phyloP scores from a whole-genome alignment of 257 asterid species.

The Solanum bulbocastanum region DNA sequence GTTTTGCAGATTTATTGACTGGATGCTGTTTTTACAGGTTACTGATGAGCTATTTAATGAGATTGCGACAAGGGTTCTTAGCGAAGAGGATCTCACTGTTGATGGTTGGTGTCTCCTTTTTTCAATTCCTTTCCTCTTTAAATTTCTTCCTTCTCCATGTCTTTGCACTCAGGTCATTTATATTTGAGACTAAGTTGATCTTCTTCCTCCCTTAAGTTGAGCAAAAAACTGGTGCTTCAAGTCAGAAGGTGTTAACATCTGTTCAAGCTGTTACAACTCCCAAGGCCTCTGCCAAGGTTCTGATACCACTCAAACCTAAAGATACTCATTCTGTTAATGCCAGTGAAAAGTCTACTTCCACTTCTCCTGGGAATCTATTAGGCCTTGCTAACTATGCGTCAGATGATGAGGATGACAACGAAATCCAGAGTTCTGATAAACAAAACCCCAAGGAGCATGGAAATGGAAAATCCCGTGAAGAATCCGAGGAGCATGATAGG shows the following conservation, averaged over 20 bases:
- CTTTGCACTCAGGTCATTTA: background rate
- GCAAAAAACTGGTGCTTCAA: constrained; percentile 25
- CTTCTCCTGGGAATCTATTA: constrained; percentile 57
- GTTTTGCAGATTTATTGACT: constrained; percentile 19
- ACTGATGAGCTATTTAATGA: constrained; percentile 96
- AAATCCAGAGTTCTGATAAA: constrained; percentile 40
- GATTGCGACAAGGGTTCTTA: constrained; percentile 87
- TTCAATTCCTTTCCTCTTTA: background rate
- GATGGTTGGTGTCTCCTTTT: constrained; percentile 41
- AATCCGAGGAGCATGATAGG: constrained; percentile 16
- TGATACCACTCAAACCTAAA: constrained; percentile 38
- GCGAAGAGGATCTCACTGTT: constrained; percentile 57
- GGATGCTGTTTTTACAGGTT: constrained; percentile 52
- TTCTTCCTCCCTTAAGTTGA: constrained; percentile 29
- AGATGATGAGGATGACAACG: constrained; percentile 70
- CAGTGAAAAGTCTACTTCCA: constrained; percentile 46
- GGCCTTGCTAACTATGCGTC: constrained; percentile 92
- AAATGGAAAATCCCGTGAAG: constrained; percentile 33
- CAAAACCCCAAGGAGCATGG: constrained; percentile 29
- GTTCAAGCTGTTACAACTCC: constrained; percentile 38
- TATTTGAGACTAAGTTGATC: background rate
- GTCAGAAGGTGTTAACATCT: constrained; percentile 25
- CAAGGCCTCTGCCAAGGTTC: constrained; percentile 52
- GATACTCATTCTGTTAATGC: constrained; percentile 30
- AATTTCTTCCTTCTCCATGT: constrained; percentile 8